Evolutionary conservation across 1,139 yeast genomes (phyloP), one percentile per base, ranked within the genome.

Genomic region (Insectozyma bohioensis): DNA sequence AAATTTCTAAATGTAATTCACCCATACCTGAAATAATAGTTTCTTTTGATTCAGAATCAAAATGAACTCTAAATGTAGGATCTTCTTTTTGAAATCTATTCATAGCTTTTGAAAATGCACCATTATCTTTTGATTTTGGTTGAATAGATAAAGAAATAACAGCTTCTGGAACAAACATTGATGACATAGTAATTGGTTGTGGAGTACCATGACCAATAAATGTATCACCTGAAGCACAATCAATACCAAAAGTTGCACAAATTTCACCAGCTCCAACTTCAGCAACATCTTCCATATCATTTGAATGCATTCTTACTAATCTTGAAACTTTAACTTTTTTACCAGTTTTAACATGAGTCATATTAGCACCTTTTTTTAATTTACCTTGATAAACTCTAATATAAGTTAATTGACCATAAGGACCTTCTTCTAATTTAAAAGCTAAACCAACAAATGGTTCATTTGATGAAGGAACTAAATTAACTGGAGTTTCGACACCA

Each of bases 211-310:
- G 63, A 14, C 69, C 70, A 33, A 95, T 84, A 62, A 92, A 92
- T 7, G 97, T 88, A 58, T 92, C 98, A 55, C 99, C 99, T 7
- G 98, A 94, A n/a, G 97, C 84, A 74, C 99, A 92, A 61, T 94
- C 98, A 49, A 92, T 85, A 63, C 99, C 99, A 53, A 94, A 92
- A 42, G 98, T 92, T 35, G 99, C 99, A 68, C 99, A 94, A 51
- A 92, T 92, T 67, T 92, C 98, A 59, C 99, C 99, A 26, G 98
- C 92, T 17, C 95, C 94, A 52, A 87, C 85, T 66, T 88, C 97
- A 34, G 82, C 86, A 33, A 88, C 94, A 58, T 92, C 99, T 67
- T 90, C 97, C 97, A 90, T 87, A 61, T 92, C 98, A 46, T 90
- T 87, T 30, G 97, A 87, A 67, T 94, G 98, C 98, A 92, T 94